Evolutionary conservation across 1,284 basidiomycete genomes (phyloP).

Genomic region (Trametes pubescens): DNA sequence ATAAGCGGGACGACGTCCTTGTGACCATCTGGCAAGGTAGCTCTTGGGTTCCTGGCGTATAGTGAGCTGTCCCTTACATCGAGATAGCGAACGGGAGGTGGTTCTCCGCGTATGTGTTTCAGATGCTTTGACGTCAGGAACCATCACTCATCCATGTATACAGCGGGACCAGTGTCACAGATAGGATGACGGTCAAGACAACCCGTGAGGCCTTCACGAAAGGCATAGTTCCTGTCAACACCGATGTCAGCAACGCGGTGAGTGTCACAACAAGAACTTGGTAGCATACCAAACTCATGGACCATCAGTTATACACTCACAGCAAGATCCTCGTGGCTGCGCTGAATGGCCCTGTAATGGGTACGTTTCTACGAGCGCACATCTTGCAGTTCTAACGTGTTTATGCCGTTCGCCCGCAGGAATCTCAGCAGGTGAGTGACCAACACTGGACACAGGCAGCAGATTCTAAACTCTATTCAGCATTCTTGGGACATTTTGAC

Average conservation of each 20-base stretch:
- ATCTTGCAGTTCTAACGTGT: neutral
- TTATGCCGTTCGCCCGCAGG: constrained; percentile 47
- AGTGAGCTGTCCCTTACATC: neutral
- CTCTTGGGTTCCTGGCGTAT: neutral
- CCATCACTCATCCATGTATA: neutral
- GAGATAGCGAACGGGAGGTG: constrained; percentile 66
- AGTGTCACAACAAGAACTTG: constrained; percentile 28
- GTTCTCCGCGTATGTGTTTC: constrained; percentile 73
- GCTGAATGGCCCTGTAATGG: constrained; percentile 77
- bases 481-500: constrained; percentile 75
- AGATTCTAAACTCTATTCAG: constrained; percentile 42
- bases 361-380: constrained; percentile 41
- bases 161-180: constrained; percentile 36
- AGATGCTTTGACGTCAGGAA: neutral
- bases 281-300: neutral
- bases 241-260: constrained; percentile 70
- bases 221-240: constrained; percentile 57
- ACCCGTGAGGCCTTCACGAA: constrained; percentile 56
- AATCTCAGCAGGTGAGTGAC: constrained; percentile 66
- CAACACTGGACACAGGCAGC: no score
- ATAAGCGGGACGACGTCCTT: constrained; percentile 66
- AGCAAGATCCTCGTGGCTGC: constrained; percentile 71
- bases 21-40: constrained; percentile 74
- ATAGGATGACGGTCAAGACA: constrained; percentile 31
- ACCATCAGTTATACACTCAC: constrained; percentile 64